Evolutionary conservation across 2,329 filamentous ascomycete genomes (phyloP).

Genomic region (Colletotrichum agaves): DNA sequence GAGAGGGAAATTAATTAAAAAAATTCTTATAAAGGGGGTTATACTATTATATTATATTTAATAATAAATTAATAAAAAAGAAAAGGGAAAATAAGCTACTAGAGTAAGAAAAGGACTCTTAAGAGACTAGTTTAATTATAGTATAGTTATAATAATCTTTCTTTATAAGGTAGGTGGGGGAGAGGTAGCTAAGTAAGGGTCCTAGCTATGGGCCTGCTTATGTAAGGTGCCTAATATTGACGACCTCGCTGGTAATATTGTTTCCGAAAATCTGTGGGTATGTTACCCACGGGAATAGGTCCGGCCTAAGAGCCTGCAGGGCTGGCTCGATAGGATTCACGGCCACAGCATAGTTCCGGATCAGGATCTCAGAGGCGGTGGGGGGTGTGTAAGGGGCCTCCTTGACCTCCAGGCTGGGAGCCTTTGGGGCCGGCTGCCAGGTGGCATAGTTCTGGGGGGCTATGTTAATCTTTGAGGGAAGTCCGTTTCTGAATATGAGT

Average conservation of each 20-base stretch:
- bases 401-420: constrained; percentile 7
- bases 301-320: constrained; percentile 42
- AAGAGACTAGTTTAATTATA: too few species aligned
- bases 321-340: constrained; percentile 43
- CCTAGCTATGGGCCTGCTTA: too few species aligned
- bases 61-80: too few species aligned
- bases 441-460: constrained; percentile 20
- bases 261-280: constrained; percentile 27
- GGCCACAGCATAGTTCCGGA: constrained; percentile 40
- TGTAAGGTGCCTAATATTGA: too few species aligned
- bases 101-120: too few species aligned
- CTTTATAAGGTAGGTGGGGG: too few species aligned
- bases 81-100: too few species aligned
- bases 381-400: constrained; percentile 23
- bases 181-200: too few species aligned
- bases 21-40: too few species aligned
- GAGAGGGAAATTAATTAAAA: too few species aligned
- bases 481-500: background rate
- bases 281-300: constrained; percentile 37
- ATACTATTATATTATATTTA: too few species aligned
- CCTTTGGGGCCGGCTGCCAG: constrained; percentile 17
- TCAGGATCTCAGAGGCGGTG: constrained; percentile 38
- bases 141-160: too few species aligned
- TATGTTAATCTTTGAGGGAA: background rate
- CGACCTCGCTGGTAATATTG: constrained; percentile 42